Conservation (phyloP, 805 yeast species). For the Candida namnaoensis region DNA sequence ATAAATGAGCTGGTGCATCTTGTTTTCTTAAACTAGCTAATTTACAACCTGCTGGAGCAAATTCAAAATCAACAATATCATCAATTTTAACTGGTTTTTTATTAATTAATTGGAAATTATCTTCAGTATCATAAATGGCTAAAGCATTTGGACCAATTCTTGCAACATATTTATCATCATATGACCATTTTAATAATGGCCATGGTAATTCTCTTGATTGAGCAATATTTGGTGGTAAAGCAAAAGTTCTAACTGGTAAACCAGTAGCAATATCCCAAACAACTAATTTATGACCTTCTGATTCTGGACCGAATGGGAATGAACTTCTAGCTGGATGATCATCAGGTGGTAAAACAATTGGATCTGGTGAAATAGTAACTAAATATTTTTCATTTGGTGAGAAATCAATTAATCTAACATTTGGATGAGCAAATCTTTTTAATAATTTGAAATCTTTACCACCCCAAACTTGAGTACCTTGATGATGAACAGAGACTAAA, state of each 20-base stretch:
- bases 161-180: constrained; percentile 88
- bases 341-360: constrained; percentile 64
- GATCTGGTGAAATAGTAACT: constrained; percentile 84
- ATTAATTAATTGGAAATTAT: constrained; percentile 71
- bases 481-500: constrained; percentile 80
- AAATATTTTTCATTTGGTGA: constrained; percentile 88
- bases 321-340: constrained; percentile 53
- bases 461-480: constrained; percentile 96
- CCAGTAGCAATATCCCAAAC: constrained; percentile 88
- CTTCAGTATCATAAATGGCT: constrained; percentile 77
- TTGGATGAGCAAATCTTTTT: constrained; percentile 77
- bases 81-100: constrained; percentile 78
- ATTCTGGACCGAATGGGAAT: constrained; percentile 80
- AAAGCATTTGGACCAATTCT: constrained; percentile 90
- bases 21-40: constrained; percentile 46
- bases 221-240: constrained; percentile 69
- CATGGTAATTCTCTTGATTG: constrained; percentile 66
- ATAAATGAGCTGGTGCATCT: constrained; percentile 51
- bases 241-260: constrained; percentile 81
- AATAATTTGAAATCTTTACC: constrained; percentile 71
- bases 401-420: constrained; percentile 82
- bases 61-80: constrained; percentile 85
- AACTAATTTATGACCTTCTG: constrained; percentile 88
- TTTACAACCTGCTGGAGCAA: constrained; percentile 84
- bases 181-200: constrained; percentile 97